Base-by-base conservation (phyloP, 169 alveolate species). In the Plasmodium berghei region DNA sequence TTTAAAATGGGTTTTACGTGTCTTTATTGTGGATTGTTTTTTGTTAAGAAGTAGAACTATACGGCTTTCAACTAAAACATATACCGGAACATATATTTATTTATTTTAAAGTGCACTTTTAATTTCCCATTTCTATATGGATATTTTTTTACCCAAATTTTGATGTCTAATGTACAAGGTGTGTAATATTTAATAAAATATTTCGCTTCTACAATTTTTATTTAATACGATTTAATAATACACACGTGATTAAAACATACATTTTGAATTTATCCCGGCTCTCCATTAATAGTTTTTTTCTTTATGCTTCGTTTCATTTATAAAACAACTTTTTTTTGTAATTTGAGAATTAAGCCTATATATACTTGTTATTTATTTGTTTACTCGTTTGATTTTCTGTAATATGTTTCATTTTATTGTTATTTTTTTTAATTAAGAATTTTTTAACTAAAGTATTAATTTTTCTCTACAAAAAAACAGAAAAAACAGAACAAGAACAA, bases 11-110 rank as follows among this genome's bases (percentile, higher is more conserved):
- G 91, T 5, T 85, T 85, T 28, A 85, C 86, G 48, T 85, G 91
- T 34, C 69, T 85, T 34, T 85, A 85, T 48, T 85, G 91, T 45
- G 91, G 91, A 8, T 28, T 85, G 20, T 85, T 70, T 85, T 69
- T 69, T 59, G 58, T 85, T 24, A 72, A 54, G 20, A 52, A 62
- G 54, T 75, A 49, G 48, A 16, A 4, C 0, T 22, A 22, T 22
- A 0, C n/a, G 5, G 18, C 22, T 22, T 22, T 66, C 59, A 52
- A 52, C n/a, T 3, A 52, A 6, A 18, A 34, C 5, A 4, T 3
- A 28, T 28, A 1, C 5, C 2, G 2, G 6, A 2, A 28, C 1
- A 28, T 22, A 22, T 22, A 22, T 22, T 22, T 22, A 22, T 22
- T 22, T 22, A 22, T 22, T 22, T 22, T 22, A 22, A 22, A 22